Evolutionary conservation across 2,329 filamentous ascomycete species (phyloP), one percentile per base, ranked within the genome.

Genomic region (Fusarium palustre): DNA sequence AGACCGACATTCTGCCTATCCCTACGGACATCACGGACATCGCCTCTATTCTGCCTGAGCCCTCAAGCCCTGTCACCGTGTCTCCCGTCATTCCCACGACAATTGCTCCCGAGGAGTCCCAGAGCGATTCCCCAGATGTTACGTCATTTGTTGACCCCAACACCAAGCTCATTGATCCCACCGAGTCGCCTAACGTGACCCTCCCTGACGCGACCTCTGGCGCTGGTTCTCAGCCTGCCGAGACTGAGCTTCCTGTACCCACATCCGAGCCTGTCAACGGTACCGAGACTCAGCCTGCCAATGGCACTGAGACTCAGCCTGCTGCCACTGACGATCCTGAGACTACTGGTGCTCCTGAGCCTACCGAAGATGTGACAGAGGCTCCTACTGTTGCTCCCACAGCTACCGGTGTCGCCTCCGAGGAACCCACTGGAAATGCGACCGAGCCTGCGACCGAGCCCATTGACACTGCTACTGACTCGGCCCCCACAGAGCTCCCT

Each of bases 141-240:
- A 69, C 66, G 41, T 69, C 66, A 5, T 52, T 55, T 34, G 3
- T 67, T n/a, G 66, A 69, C 11, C 52, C 64, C 16, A 59, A 59
- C 24, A 68, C 66, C 24, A 69, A 66, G 39, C 34, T 66, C 24
- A 31, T 36, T 20, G 59, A 39, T 12, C 59, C 68, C n/a, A 59
- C 70, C 10, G 58, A 54, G 16, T 43, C 50, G 9, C 60, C 69
- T 5, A 67, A 61, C 31, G 58, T 55, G 12, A 69, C 55, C 36
- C 52, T 46, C 31, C 55, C 66, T 20, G 45, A 57, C 31, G 60
- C 38, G 6, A 67, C 66, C 25, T 63, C 66, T 20, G 50, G 53
- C 13, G 30, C 49, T 28, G 55, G 61, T 12, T 46, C 47, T 10
- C 39, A 55, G 13, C 64, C 68, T 20, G 55, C 28, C 30, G 55